A percentile compares a stretch with the other conserved stretches of the same genome.
These are phyloP conservation scores for Ophiognomonia clavigignenti-juglandacearum DNA, from an alignment of 2,329 filamentous ascomycete genomes.

Conservation along the genomic window DNA sequence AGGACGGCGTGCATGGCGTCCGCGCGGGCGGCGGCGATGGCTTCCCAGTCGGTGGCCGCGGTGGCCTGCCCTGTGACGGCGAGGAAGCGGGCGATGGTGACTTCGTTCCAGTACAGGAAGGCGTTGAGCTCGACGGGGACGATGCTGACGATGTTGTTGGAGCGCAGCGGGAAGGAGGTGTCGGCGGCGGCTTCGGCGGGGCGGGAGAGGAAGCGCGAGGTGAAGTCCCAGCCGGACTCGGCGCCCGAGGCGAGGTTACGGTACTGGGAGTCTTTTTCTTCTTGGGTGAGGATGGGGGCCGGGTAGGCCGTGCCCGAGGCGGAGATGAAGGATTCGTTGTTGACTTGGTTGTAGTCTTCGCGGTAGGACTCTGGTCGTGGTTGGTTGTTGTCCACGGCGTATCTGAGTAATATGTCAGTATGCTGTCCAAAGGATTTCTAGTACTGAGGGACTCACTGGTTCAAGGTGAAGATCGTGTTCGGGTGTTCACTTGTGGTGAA, in stretches of 20 bases:
- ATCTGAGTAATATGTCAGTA: conserved; percentile 27
- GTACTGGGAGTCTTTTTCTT: conserved; percentile 49
- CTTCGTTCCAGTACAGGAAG: conserved; percentile 62
- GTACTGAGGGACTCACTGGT: conserved; percentile 42
- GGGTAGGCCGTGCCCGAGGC: conserved; percentile 54
- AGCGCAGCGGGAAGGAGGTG: conserved; percentile 61
- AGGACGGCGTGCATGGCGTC: conserved; percentile 58
- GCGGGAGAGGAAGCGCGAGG: conserved; percentile 50
- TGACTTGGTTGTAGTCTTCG: conserved; percentile 63
- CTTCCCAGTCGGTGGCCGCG: conserved; percentile 41
- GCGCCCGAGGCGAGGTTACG: conserved; percentile 60
- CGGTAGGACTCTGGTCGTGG: conserved; percentile 63
- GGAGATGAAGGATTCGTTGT: conserved; percentile 59
- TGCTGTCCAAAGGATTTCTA: neutral
- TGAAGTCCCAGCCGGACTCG: conserved; percentile 64
- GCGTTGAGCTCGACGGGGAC: conserved; percentile 65
- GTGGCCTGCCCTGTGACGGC: conserved; percentile 41
- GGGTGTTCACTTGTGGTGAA: conserved; percentile 37
- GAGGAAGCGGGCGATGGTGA: conserved; percentile 52
- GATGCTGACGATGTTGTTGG: conserved; percentile 53
- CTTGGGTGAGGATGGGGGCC: conserved; percentile 41
- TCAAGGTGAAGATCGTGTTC: conserved; percentile 50
- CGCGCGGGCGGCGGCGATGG: conserved; percentile 47
- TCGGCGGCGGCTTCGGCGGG: conserved; percentile 55
- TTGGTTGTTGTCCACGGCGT: conserved; percentile 58